Evolutionary conservation across 139 green algal species (phyloP).

Genomic region (Micromonas commoda): DNA sequence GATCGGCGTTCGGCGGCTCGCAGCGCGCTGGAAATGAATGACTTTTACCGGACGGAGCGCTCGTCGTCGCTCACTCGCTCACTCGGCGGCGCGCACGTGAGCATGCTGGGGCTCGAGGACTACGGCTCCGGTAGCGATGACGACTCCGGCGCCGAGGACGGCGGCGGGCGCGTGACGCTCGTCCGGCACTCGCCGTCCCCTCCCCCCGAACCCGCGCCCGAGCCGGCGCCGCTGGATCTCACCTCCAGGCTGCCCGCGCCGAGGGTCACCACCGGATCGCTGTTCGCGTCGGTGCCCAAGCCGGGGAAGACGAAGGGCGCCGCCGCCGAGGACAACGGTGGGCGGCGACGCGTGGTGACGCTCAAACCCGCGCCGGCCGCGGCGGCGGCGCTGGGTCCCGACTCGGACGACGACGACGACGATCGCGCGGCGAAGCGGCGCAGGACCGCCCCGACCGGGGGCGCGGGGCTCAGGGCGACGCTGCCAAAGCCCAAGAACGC

Average conservation of each 20-base stretch:
- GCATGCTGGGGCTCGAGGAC: constrained; percentile 14
- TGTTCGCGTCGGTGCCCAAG: background rate
- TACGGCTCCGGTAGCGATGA: constrained; percentile 26
- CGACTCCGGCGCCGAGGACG: background rate
- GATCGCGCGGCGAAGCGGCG: background rate
- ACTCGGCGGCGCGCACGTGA: too few species aligned
- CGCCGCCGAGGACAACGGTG: too few species aligned
- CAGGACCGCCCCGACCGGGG: background rate
- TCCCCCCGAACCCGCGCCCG: background rate
- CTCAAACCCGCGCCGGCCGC: background rate
- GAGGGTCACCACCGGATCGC: background rate
- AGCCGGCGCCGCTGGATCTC: background rate
- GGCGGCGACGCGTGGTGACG: constrained; percentile 1
- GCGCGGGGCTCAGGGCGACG: background rate
- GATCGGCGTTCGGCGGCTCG: too few species aligned
- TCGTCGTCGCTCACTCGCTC: too few species aligned
- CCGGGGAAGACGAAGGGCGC: background rate
- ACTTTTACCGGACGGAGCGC: too few species aligned
- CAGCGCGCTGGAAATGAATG: too few species aligned
- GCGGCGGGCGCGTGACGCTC: background rate
- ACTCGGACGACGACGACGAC: background rate
- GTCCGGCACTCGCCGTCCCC: background rate
- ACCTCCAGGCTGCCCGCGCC: background rate
- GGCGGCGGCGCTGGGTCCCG: background rate
- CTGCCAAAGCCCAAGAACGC: constrained; percentile 6